phyloP scores from a whole-genome alignment of 2,329 filamentous ascomycete species.

The Verticillium klebahnii region DNA sequence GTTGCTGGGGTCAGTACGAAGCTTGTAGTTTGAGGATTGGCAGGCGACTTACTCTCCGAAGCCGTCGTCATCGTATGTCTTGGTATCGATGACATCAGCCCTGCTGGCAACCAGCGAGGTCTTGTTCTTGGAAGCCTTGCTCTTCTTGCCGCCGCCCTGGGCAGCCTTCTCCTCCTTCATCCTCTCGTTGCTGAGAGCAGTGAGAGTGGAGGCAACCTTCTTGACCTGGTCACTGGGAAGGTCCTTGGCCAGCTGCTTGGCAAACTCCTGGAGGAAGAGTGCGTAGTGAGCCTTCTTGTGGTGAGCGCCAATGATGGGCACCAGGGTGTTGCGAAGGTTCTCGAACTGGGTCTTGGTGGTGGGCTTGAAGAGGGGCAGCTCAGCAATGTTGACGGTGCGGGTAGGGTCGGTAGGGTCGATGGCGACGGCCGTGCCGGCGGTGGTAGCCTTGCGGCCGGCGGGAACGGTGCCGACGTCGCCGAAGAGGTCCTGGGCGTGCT shows the following conservation, averaged over 20 bases:
- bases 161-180: constrained; percentile 96
- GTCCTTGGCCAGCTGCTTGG: constrained; percentile 82
- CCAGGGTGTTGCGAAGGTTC: constrained; percentile 70
- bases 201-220: constrained; percentile 84
- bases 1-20: neutral
- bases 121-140: constrained; percentile 95
- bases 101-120: constrained; percentile 67
- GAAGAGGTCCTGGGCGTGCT: constrained; percentile 88
- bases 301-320: constrained; percentile 70
- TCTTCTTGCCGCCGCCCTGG: constrained; percentile 94
- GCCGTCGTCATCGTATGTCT: constrained; percentile 70
- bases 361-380: constrained; percentile 83
- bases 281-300: constrained; percentile 86
- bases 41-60: constrained; percentile 74
- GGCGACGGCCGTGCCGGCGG: constrained; percentile 61
- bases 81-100: constrained; percentile 62
- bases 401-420: constrained; percentile 69
- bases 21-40: neutral
- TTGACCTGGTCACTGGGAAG: constrained; percentile 92
- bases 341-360: constrained; percentile 83
- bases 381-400: constrained; percentile 74
- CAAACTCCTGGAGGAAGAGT: constrained; percentile 86
- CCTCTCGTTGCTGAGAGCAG: constrained; percentile 94
- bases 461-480: constrained; percentile 62
- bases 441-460: constrained; percentile 62